phyloP scores from a whole-genome alignment of 108 stramenopile genomes.

The Nannochloropsis salina region DNA sequence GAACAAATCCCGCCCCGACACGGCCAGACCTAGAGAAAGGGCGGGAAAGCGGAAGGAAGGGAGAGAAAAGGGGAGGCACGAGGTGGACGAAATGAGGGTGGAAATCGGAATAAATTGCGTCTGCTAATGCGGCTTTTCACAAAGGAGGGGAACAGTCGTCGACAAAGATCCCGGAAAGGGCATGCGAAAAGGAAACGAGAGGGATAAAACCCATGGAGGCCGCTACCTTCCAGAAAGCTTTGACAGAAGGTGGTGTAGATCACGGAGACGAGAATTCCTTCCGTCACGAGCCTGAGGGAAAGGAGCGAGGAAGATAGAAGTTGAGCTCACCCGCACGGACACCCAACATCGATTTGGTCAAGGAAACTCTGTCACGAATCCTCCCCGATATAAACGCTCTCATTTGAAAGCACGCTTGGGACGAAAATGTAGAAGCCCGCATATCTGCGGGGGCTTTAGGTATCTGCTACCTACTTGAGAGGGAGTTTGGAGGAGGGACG shows the following conservation, averaged over 20 bases:
- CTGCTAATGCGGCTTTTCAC: too few species aligned
- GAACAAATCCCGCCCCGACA: neutral
- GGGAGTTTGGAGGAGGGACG: neutral
- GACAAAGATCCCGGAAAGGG: neutral
- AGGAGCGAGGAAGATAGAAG: neutral
- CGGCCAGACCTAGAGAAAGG: neutral
- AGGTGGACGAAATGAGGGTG: too few species aligned
- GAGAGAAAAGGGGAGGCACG: neutral
- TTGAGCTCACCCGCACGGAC: neutral
- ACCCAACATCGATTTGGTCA: too few species aligned
- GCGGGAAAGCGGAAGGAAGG: neutral
- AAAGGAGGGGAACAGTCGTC: too few species aligned
- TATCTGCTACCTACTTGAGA: neutral
- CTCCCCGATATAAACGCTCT: too few species aligned
- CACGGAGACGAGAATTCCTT: neutral
- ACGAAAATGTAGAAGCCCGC: too few species aligned
- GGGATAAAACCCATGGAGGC: neutral
- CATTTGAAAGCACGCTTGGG: too few species aligned
- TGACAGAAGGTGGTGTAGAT: constrained; percentile 18
- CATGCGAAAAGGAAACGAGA: neutral
- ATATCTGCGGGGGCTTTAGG: too few species aligned
- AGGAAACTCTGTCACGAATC: too few species aligned
- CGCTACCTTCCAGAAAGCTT: neutral
- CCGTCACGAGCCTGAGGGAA: neutral
- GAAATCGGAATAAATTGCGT: too few species aligned